These are phyloP conservation scores for Lycium ferocissimum DNA, from an alignment of 257 asterid species.

Conservation along the genomic window DNA sequence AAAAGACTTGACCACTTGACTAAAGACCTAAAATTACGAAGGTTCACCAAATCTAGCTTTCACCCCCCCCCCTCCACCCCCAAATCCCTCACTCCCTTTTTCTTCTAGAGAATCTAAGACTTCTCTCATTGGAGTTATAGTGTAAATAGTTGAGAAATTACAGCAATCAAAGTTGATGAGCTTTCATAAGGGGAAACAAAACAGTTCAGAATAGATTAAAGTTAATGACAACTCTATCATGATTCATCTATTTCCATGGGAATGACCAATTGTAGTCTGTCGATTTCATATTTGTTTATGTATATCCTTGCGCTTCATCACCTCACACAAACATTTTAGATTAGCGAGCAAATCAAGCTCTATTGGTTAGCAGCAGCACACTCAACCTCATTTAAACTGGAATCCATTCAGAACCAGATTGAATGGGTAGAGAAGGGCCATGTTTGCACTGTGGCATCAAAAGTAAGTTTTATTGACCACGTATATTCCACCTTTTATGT, in stretches of 20 bases:
- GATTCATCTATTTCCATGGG: neutral
- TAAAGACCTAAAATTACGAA: neutral
- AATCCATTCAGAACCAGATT: slow-evolving; percentile 25
- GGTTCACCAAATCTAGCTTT: neutral
- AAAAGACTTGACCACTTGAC: neutral
- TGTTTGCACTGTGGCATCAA: slow-evolving; percentile 41
- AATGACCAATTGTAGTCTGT: neutral
- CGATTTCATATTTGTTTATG: neutral
- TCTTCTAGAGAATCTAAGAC: neutral
- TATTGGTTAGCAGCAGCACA: neutral
- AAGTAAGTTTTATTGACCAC: slow-evolving; percentile 29
- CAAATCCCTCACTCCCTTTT: neutral
- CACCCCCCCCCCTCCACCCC: neutral
- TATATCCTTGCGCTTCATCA: too few species aligned
- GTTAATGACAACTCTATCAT: slow-evolving; percentile 14
- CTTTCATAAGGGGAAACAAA: slow-evolving; percentile 11
- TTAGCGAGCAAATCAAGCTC: neutral
- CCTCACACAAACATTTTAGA: neutral
- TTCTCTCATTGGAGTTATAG: neutral
- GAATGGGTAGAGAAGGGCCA: slow-evolving; percentile 40
- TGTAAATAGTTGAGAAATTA: slow-evolving; percentile 3
- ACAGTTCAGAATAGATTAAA: neutral
- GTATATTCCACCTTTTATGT: neutral
- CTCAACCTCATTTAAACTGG: slow-evolving; percentile 19
- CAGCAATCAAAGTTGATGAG: slow-evolving; percentile 15